These are phyloP conservation scores for Trichoderma sp. DNA, from an alignment of 2,329 filamentous ascomycete species.

Conservation along the genomic window DNA sequence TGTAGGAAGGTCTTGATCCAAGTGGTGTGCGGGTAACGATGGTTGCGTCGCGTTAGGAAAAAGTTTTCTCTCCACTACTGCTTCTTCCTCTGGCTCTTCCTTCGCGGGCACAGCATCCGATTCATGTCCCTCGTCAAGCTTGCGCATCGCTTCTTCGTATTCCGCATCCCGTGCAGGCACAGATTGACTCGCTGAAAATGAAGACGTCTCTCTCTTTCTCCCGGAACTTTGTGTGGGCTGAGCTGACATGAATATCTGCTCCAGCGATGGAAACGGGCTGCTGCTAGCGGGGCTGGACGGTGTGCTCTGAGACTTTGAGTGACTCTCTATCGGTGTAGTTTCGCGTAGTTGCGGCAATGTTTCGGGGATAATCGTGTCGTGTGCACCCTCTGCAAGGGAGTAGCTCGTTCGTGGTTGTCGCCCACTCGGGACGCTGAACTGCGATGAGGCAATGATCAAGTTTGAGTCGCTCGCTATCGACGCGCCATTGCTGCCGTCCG, in stretches of 20 bases:
- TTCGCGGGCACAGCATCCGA: constrained; percentile 28
- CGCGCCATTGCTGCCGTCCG: background rate
- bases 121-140: constrained; percentile 37
- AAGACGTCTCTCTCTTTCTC: constrained; percentile 23
- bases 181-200: background rate
- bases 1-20: background rate
- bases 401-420: constrained; percentile 49
- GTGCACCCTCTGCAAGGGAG: constrained; percentile 32
- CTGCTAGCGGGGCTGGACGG: constrained; percentile 28
- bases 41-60: constrained; percentile 38
- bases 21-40: constrained; percentile 1
- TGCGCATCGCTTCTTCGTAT: constrained; percentile 46
- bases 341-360: constrained; percentile 23
- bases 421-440: constrained; percentile 46
- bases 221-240: constrained; percentile 36
- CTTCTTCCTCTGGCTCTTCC: constrained; percentile 29
- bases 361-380: constrained; percentile 27
- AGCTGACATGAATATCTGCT: constrained; percentile 44
- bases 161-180: constrained; percentile 34
- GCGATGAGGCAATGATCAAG: constrained; percentile 25
- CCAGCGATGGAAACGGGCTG: constrained; percentile 36
- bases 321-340: constrained; percentile 18
- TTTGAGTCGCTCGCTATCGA: constrained; percentile 18
- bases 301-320: constrained; percentile 1
- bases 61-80: constrained; percentile 19